phyloP scores from a whole-genome alignment of 257 asterid genomes.

The Thymus mandschuricus region DNA sequence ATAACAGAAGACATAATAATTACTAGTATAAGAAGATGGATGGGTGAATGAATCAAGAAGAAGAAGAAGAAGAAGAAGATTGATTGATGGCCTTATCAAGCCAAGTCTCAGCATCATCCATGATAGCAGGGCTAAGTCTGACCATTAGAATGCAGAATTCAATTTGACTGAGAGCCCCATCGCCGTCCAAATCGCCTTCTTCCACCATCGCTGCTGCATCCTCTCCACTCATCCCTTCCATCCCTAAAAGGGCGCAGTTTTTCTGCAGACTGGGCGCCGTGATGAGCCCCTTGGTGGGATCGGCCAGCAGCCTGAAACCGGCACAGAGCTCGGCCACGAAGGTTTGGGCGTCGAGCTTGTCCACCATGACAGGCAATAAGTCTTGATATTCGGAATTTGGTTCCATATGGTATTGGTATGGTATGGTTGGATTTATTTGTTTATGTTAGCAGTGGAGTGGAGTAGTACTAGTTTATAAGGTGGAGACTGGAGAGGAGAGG shows the following conservation, averaged over 20 bases:
- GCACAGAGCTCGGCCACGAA: conserved; percentile 57
- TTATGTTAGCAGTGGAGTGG: no score
- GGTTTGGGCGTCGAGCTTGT: conserved; percentile 62
- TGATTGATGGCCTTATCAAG: conserved; percentile 63
- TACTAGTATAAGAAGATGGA: no score
- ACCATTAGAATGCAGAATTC: conserved; percentile 86
- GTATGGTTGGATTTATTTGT: no score
- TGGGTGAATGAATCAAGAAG: no score
- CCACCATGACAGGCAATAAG: conserved; percentile 76
- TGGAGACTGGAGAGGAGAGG: no score
- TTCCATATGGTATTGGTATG: conserved; percentile 21
- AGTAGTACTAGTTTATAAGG: no score
- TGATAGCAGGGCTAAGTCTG: conserved; percentile 84
- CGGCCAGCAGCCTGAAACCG: conserved; percentile 63
- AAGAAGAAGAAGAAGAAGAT: no score
- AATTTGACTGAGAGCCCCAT: conserved; percentile 61
- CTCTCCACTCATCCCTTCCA: conserved; percentile 63
- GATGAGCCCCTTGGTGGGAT: conserved; percentile 52
- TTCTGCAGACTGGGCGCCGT: conserved; percentile 57
- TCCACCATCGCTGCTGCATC: conserved; percentile 73
- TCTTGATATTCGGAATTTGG: conserved; percentile 47
- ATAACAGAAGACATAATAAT: no score
- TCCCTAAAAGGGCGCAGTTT: conserved; percentile 55
- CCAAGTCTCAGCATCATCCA: conserved; percentile 86
- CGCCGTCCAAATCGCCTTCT: conserved; percentile 79